A percentile compares a stretch with the other conserved stretches of the same genome.
phyloP scores from a whole-genome alignment of 805 yeast genomes.

The Hanseniaspora singularis region DNA sequence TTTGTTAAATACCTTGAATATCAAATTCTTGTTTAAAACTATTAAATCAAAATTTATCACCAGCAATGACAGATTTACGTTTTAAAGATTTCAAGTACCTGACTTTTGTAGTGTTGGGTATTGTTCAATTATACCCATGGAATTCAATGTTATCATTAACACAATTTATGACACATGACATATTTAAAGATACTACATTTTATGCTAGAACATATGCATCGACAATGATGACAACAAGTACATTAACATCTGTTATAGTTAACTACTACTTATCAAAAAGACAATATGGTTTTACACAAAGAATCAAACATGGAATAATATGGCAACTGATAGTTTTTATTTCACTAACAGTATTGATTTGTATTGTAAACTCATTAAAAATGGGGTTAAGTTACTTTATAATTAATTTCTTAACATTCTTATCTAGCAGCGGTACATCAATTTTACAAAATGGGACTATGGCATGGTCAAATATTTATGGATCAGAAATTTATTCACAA shows the following conservation, averaged over 20 bases:
- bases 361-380: constrained; percentile 20
- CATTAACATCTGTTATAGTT: constrained; percentile 49
- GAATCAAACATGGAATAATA: constrained; percentile 51
- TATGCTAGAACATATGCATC: constrained; percentile 56
- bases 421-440: constrained; percentile 66
- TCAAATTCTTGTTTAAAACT: no score
- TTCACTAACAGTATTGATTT: constrained; percentile 40
- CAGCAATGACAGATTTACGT: background rate
- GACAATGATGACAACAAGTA: constrained; percentile 79
- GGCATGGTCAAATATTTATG: constrained; percentile 71
- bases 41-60: no score
- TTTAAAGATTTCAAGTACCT: constrained; percentile 31
- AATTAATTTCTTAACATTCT: constrained; percentile 50
- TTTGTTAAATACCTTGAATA: no score
- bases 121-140: constrained; percentile 93
- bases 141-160: constrained; percentile 81
- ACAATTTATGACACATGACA: constrained; percentile 56
- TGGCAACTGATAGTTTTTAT: constrained; percentile 49
- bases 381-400: constrained; percentile 31
- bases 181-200: constrained; percentile 37
- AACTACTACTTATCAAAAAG: constrained; percentile 53
- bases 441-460: constrained; percentile 80
- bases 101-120: constrained; percentile 58
- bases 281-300: constrained; percentile 43
- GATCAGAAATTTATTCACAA: constrained; percentile 61